These are phyloP conservation scores for Penstemon barbatus DNA, from an alignment of 257 asterid species.

Conservation along the genomic window DNA sequence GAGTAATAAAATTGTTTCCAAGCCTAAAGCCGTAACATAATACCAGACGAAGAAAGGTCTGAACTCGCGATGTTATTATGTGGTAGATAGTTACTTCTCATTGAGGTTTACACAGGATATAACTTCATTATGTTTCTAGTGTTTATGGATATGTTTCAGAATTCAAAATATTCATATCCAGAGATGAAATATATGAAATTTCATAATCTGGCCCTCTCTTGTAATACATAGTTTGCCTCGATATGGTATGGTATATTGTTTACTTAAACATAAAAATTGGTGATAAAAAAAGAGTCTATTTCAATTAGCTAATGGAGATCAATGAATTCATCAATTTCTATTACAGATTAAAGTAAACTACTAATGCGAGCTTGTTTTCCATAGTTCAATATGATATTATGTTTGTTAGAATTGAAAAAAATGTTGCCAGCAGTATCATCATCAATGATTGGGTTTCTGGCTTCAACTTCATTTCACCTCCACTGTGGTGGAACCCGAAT, in stretches of 20 bases:
- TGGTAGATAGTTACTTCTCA: conserved; percentile 18
- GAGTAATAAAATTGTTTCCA: conserved; percentile 42
- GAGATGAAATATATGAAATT: background rate
- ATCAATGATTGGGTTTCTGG: conserved; percentile 29
- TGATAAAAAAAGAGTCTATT: too few relatives aligned
- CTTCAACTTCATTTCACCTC: conserved; percentile 34
- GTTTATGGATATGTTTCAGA: conserved; percentile 2
- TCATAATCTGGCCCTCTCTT: conserved; percentile 12
- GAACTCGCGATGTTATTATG: conserved; percentile 3
- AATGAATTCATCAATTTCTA: background rate
- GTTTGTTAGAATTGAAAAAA: conserved; percentile 13
- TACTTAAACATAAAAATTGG: too few relatives aligned
- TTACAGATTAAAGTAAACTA: background rate
- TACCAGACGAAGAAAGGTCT: conserved; percentile 12
- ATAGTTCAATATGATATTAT: background rate
- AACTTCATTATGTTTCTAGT: conserved; percentile 17
- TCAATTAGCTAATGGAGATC: too few relatives aligned
- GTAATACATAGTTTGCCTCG: background rate
- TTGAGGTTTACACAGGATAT: conserved; percentile 17
- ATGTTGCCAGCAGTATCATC: conserved; percentile 32
- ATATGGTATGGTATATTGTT: background rate
- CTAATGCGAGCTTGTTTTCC: background rate
- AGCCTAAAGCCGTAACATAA: conserved; percentile 10
- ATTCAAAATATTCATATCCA: background rate
- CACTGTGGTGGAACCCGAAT: conserved; percentile 35